Conservation (phyloP, 75 land plant genomes). For the Azolla pinnata region DNA sequence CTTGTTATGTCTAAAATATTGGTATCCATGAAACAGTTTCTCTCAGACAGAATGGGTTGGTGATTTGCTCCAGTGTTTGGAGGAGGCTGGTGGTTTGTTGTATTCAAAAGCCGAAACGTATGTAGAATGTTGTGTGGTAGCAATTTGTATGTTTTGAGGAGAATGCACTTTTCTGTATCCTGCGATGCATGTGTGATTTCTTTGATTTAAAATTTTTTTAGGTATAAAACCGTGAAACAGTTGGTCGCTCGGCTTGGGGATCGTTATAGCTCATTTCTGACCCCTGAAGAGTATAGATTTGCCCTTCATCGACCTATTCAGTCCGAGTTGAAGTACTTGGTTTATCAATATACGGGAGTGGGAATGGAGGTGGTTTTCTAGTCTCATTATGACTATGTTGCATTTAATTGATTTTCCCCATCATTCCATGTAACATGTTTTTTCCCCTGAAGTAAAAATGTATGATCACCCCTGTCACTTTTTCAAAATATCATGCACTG, state of each 20-base stretch:
- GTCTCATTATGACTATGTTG: background rate
- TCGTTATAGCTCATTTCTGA: constrained; percentile 24
- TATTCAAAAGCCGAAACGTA: constrained; percentile 27
- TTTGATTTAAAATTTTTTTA: too few species aligned
- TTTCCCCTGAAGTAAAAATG: too few species aligned
- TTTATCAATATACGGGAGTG: constrained; percentile 28
- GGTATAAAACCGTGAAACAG: constrained; percentile 20
- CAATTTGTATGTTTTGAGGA: too few species aligned
- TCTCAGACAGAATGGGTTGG: constrained; percentile 28
- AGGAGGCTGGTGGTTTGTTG: constrained; percentile 24
- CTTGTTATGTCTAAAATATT: background rate
- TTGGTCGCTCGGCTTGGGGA: constrained; percentile 23
- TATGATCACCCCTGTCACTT: too few species aligned
- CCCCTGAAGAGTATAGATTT: constrained; percentile 23
- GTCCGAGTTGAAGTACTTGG: constrained; percentile 24
- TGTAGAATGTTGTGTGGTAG: background rate
- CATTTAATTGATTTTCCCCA: too few species aligned
- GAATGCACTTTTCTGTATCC: too few species aligned
- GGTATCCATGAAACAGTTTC: constrained; percentile 16
- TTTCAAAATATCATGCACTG: too few species aligned
- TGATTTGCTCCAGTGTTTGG: constrained; percentile 12
- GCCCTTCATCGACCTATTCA: constrained; percentile 26
- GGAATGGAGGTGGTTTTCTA: constrained; percentile 21
- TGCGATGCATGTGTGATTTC: too few species aligned
- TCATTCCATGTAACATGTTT: too few species aligned